phyloP scores from a whole-genome alignment of 2,329 filamentous ascomycete genomes.

The Acephala macrosclerotiorum region DNA sequence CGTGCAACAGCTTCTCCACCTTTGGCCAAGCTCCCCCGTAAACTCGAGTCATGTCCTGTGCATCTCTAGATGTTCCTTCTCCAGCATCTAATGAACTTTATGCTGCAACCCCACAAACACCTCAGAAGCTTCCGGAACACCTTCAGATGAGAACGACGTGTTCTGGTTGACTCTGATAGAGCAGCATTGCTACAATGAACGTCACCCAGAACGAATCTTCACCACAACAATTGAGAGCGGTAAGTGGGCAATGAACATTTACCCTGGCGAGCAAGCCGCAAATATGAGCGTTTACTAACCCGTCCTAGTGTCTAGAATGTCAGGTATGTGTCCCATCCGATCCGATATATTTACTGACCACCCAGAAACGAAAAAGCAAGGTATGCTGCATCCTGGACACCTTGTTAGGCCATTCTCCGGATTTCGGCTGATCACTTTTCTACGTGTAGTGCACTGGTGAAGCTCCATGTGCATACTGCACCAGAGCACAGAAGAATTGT shows the following conservation, averaged over 20 bases:
- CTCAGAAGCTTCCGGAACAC: neutral
- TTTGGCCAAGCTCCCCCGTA: slow-evolving; percentile 3
- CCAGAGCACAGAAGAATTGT: slow-evolving; percentile 21
- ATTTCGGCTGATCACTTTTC: slow-evolving; percentile 85
- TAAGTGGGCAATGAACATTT: slow-evolving; percentile 5
- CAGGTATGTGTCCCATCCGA: slow-evolving; percentile 22
- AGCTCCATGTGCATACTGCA: slow-evolving; percentile 23
- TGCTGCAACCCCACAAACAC: neutral
- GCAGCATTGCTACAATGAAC: neutral
- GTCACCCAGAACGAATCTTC: neutral
- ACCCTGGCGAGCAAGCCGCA: neutral
- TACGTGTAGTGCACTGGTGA: slow-evolving; percentile 25
- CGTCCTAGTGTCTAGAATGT: slow-evolving; percentile 26
- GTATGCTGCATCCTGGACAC: slow-evolving; percentile 16
- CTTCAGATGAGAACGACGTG: neutral
- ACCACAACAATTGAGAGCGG: slow-evolving; percentile 18
- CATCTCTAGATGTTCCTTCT: slow-evolving; percentile 1
- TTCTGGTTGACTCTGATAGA: neutral
- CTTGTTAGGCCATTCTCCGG: slow-evolving; percentile 62
- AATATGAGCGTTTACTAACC: neutral
- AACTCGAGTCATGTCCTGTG: slow-evolving; percentile 4
- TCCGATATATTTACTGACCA: neutral
- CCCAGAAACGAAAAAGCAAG: slow-evolving; percentile 33
- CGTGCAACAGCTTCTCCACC: neutral
- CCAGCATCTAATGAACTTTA: slow-evolving; percentile 2